Base-by-base conservation (phyloP, 176 grass and related monocot species). In the Microstegium vimineum region DNA sequence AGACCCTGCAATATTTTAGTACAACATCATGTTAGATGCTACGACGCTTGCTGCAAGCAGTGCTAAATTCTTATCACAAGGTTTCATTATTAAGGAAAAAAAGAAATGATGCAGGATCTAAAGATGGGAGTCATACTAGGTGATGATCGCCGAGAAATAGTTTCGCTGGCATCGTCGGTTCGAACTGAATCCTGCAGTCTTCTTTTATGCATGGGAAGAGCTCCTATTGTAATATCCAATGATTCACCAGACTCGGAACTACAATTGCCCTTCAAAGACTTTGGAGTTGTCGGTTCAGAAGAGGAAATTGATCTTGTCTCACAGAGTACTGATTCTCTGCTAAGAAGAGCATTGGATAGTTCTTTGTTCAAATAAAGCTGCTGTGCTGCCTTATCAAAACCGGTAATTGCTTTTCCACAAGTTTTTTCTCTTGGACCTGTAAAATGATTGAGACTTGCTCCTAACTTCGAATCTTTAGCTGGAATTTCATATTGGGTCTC, bases 141-240 rank as follows among this genome's bases (percentile, higher is more conserved):
- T 85, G 67, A 82, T 23, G 40, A 75, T 66, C 75, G 73, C 78
- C 41, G 32, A 82, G 72, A 69, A 70, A 67, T 74, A 42, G 25
- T 71, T 4, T 54, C 40, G 11, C 5, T 59, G 66, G 79, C 28
- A 94, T 75, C 33, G 69, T 61, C 34, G 41, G 17, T 22, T 28
- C 1, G 20, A 71, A 37, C 57, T 54, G 66, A 80, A 76, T 46
- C 34, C 41, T 82, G 85, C 46, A 77, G 10, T 65, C 75, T 81
- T 79, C 40, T 89, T 76, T 89, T 87, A 40, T 82, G 81, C 47
- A 64, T 18, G 36, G 78, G 71, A 84, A 86, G 66, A 78, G 59
- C 35, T 35, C 33, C 71, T 77, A 82, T 31, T 54, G 46, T 59
- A 77, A 65, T 40, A 71, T 73, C 15, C 82, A 22, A 36, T 66